Base-by-base conservation (phyloP, 441 rosid genomes). In the Melastoma candidum region DNA sequence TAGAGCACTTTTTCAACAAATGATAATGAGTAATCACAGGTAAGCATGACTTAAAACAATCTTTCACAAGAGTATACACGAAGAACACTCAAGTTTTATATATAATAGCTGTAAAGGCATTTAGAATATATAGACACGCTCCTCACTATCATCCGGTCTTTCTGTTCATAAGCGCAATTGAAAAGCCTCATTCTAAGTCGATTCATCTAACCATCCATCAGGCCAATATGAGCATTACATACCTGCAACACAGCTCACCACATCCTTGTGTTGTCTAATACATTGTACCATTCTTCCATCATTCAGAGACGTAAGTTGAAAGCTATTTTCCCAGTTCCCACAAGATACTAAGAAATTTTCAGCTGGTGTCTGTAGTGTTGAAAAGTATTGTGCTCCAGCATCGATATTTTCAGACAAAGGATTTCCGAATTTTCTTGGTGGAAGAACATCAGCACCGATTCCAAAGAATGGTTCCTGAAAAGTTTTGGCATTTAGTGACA, bases 221-320 rank as follows among this genome's bases (percentile, higher is more conserved):
- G 26, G 44, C 14, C 55, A 52, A 52, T 7, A 48, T 12, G 47
- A 53, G 63, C 7, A 29, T 29, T 29, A 3, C 36, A 6, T 84
- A 89, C 99, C 97, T 83, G 99, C 99, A 68, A 94, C 94, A 77
- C 97, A 89, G 77, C 96, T 89, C 68, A 94, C 97, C 52, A 94
- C 94, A 71, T 94, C 97, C 73, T 82, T 94, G 61, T 94, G 99
- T 50, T 87, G 99, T 56, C 96, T 85, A 73, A 85, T 74, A 74
- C 96, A 89, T 75, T 94, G 99, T 72, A 94, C 95, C 72, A 87
- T 77, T 66, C 90, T 85, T 69, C 99, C 97, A 75, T 89, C 95
- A 76, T 60, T 78, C 66, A 89, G 72, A 54, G 99, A 90, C 67
- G 79, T 79, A 64, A 89, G 83, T 72, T 94, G 95, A 70, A 93